phyloP scores from a whole-genome alignment of 345 rosid species.

The Euphorbia tirucalli region DNA sequence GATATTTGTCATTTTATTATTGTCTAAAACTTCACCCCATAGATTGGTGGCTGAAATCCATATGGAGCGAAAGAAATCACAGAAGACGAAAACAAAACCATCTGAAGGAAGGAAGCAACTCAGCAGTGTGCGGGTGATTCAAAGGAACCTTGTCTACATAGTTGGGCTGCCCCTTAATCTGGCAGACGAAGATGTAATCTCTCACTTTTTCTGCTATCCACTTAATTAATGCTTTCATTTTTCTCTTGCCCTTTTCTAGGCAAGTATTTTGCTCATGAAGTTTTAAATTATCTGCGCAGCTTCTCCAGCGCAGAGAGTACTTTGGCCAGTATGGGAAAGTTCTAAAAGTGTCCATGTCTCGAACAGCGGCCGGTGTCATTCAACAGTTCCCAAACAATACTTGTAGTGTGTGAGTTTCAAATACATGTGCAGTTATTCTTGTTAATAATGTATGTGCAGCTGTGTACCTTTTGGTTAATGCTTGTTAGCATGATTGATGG shows the following conservation, averaged over 20 bases:
- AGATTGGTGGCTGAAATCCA: constrained; percentile 70
- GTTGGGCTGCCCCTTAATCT: constrained; percentile 85
- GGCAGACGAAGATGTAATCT: constrained; percentile 82
- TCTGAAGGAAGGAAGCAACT: constrained; percentile 78
- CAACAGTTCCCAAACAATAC: constrained; percentile 86
- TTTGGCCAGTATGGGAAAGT: constrained; percentile 95
- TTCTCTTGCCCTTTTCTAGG: background rate
- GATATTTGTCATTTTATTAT: background rate
- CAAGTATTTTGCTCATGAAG: background rate
- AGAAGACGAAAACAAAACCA: constrained; percentile 60
- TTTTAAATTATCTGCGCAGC: constrained; percentile 38
- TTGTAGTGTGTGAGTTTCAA: constrained; percentile 79
- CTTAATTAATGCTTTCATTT: background rate
- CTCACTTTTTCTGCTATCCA: background rate
- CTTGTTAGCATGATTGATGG: background rate
- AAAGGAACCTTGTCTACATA: constrained; percentile 83
- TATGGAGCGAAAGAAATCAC: constrained; percentile 69
- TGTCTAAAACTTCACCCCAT: background rate
- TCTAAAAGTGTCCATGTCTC: constrained; percentile 84
- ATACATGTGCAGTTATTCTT: background rate
- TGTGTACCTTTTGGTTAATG: background rate
- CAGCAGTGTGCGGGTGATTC: constrained; percentile 77
- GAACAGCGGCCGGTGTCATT: constrained; percentile 80
- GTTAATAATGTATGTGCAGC: background rate
- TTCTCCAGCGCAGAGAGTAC: constrained; percentile 72